Conservation (phyloP, 2,329 filamentous ascomycete species). For the Talaromyces rugulosus region DNA sequence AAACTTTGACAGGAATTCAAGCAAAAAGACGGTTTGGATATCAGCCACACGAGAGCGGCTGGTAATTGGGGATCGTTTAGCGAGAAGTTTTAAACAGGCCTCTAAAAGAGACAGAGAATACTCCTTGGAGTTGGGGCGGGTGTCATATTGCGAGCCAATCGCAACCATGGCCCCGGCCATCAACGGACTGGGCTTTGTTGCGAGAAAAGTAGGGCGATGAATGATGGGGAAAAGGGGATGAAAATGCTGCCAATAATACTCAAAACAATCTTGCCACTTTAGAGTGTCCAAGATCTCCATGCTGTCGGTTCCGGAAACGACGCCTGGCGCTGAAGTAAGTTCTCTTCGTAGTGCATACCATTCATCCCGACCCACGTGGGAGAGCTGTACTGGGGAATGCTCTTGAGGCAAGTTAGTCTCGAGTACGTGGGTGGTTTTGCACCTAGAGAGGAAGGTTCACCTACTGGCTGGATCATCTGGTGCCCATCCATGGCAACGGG, state of each 20-base stretch:
- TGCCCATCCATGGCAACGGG: slow-evolving; percentile 31
- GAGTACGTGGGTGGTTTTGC: neutral
- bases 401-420: slow-evolving; percentile 16
- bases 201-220: slow-evolving; percentile 28
- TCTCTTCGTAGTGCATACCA: slow-evolving; percentile 35
- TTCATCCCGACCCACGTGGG: slow-evolving; percentile 36
- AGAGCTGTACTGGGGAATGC: slow-evolving; percentile 35
- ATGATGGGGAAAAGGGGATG: slow-evolving; percentile 33
- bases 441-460: slow-evolving; percentile 21
- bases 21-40: slow-evolving; percentile 32
- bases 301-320: slow-evolving; percentile 28
- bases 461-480: slow-evolving; percentile 34
- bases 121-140: slow-evolving; percentile 27
- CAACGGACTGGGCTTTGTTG: slow-evolving; percentile 28
- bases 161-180: slow-evolving; percentile 31
- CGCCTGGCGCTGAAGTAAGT: slow-evolving; percentile 29
- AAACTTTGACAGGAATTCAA: slow-evolving; percentile 31
- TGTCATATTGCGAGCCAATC: slow-evolving; percentile 33
- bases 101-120: slow-evolving; percentile 31
- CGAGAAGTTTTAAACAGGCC: slow-evolving; percentile 28
- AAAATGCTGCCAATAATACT: slow-evolving; percentile 33
- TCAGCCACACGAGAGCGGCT: slow-evolving; percentile 30
- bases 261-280: slow-evolving; percentile 29
- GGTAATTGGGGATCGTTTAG: slow-evolving; percentile 26
- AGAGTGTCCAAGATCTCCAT: slow-evolving; percentile 33